A percentile compares a stretch with the other conserved stretches of the same genome.
These are phyloP conservation scores for Bertia moriformis DNA, from an alignment of 2,329 filamentous ascomycete species.

Conservation along the genomic window DNA sequence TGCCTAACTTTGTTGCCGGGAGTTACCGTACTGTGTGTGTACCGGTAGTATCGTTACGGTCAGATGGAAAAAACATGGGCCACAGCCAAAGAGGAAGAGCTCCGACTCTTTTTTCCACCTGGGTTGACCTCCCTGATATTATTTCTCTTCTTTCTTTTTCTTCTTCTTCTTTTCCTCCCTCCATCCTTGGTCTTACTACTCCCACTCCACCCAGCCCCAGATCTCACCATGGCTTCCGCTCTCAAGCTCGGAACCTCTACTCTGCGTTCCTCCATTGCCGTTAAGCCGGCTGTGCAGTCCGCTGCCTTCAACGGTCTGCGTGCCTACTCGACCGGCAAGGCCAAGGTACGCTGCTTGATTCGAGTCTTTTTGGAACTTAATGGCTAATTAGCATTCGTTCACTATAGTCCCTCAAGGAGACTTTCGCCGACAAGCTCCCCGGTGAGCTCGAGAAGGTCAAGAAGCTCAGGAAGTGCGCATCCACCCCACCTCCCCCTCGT, in stretches of 20 bases:
- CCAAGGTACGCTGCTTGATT: slow-evolving; percentile 71
- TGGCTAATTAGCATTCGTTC: slow-evolving; percentile 2
- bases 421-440: slow-evolving; percentile 88
- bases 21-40: slow-evolving; percentile 10
- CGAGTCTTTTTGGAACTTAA: slow-evolving; percentile 3
- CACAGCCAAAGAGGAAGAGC: slow-evolving; percentile 10
- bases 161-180: slow-evolving; percentile 17
- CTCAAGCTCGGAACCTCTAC: slow-evolving; percentile 69
- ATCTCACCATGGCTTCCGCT: slow-evolving; percentile 63
- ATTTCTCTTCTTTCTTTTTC: slow-evolving; percentile 17
- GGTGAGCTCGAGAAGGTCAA: slow-evolving; percentile 99
- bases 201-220: too few species aligned
- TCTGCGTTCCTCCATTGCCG: slow-evolving; percentile 50
- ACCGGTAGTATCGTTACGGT: slow-evolving; percentile 16
- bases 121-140: slow-evolving; percentile 11
- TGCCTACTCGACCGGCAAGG: slow-evolving; percentile 80
- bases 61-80: slow-evolving; percentile 15
- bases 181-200: slow-evolving; percentile 14
- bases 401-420: slow-evolving; percentile 82
- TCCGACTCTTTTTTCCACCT: slow-evolving; percentile 2
- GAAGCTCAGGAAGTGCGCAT: slow-evolving; percentile 94
- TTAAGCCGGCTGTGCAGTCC: slow-evolving; percentile 38
- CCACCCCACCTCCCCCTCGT: slow-evolving; percentile 14
- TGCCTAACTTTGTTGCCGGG: not conserved
- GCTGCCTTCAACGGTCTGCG: slow-evolving; percentile 70